Conservation (phyloP, 345 rosid species). For the Acer saccharum region DNA sequence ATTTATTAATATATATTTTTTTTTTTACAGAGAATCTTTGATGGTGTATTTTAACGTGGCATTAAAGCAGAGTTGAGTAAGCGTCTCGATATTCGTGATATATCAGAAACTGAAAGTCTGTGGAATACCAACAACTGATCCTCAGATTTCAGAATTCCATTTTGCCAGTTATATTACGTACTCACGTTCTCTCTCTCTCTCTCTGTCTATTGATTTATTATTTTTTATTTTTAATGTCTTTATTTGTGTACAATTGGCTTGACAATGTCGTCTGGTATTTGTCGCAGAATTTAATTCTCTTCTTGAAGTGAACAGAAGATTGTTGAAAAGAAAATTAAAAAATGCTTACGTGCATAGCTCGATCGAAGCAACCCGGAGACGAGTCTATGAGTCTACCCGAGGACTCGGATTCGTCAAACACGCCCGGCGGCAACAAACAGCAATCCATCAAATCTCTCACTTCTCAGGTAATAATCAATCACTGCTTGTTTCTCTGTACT, state of each 20-base stretch:
- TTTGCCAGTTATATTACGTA: background rate
- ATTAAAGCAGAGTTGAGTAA: constrained; percentile 10
- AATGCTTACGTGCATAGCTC: constrained; percentile 97
- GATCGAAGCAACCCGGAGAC: constrained; percentile 76
- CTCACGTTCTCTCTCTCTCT: constrained; percentile 9
- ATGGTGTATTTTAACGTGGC: constrained; percentile 24
- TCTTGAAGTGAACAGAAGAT: constrained; percentile 9
- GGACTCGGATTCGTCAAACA: constrained; percentile 38
- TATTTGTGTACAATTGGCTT: background rate
- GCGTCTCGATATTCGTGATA: constrained; percentile 28
- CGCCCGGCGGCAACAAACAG: constrained; percentile 31
- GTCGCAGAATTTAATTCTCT: background rate
- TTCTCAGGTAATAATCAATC: constrained; percentile 57
- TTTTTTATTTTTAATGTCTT: background rate
- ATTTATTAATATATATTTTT: background rate
- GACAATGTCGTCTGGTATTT: constrained; percentile 14
- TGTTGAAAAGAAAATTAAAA: constrained; percentile 2
- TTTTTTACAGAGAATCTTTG: constrained; percentile 47
- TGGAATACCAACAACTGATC: background rate
- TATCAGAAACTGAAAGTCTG: background rate
- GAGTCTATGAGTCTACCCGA: constrained; percentile 62
- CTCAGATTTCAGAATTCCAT: background rate
- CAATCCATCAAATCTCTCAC: constrained; percentile 73
- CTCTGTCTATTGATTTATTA: background rate
- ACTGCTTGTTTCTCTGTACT: background rate